Evolutionary conservation across 441 rosid genomes (phyloP).

Genomic region (Corymbia citriodora): DNA sequence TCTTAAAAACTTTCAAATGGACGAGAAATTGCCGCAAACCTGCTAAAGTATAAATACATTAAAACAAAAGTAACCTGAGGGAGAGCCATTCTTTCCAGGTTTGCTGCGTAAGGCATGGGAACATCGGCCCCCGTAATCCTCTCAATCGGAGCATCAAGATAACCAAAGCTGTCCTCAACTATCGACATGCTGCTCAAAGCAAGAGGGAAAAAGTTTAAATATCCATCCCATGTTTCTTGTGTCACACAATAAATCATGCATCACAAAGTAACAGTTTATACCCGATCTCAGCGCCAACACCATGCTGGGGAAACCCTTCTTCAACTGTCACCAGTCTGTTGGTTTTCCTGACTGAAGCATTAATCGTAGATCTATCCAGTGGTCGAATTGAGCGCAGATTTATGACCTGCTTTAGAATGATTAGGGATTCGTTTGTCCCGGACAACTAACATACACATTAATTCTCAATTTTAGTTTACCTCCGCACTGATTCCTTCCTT

Average conservation of each 20-base stretch:
- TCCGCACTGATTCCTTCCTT: constrained; percentile 92
- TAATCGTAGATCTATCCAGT: constrained; percentile 82
- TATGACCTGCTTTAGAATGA: constrained; percentile 48
- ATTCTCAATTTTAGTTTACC: constrained; percentile 30
- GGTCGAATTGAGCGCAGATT: constrained; percentile 93
- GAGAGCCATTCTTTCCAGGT: constrained; percentile 84
- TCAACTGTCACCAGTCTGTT: constrained; percentile 93
- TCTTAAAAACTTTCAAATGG: background rate
- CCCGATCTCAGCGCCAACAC: constrained; percentile 98
- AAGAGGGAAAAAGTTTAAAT: background rate
- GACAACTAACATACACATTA: background rate
- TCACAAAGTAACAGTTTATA: constrained; percentile 7
- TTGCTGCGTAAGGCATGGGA: constrained; percentile 93
- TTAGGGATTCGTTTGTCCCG: background rate
- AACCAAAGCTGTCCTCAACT: constrained; percentile 82
- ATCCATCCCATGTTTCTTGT: background rate
- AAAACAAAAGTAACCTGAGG: constrained; percentile 59
- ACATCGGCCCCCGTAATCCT: constrained; percentile 91
- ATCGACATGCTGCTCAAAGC: constrained; percentile 53
- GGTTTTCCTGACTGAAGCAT: constrained; percentile 89
- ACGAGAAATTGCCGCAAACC: background rate
- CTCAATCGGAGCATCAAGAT: constrained; percentile 87
- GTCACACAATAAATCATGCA: background rate
- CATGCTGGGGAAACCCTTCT: constrained; percentile 98
- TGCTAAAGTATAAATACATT: too few species aligned